Evolutionary conservation across 164 flowering plant species (phyloP).

Genomic region (Vitis riparia): DNA sequence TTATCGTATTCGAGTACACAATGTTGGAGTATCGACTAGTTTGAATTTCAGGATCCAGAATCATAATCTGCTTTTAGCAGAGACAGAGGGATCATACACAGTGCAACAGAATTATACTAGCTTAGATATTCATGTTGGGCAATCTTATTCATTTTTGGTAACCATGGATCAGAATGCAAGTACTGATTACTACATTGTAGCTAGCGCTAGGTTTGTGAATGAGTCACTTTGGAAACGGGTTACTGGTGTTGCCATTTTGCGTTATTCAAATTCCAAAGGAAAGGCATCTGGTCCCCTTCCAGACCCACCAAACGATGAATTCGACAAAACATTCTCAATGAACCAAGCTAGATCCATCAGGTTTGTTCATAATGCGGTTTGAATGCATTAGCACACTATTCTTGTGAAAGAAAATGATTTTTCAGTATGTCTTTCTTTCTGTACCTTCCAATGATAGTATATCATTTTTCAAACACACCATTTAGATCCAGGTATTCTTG

Average conservation of each 20-base stretch:
- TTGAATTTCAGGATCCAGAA: conserved; percentile 93
- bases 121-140: conserved; percentile 97
- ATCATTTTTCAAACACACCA: no score
- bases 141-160: conserved; percentile 92
- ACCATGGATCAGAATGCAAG: conserved; percentile 97
- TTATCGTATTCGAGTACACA: conserved; percentile 85
- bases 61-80: conserved; percentile 79
- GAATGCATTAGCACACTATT: neutral
- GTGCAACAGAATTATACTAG: conserved; percentile 90
- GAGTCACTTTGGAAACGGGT: conserved; percentile 78
- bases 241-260: conserved; percentile 89
- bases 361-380: conserved; percentile 31
- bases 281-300: conserved; percentile 85
- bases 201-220: conserved; percentile 94
- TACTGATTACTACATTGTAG: conserved; percentile 91
- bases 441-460: no score
- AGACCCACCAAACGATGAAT: conserved; percentile 74
- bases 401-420: neutral
- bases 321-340: conserved; percentile 92
- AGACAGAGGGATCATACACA: conserved; percentile 93
- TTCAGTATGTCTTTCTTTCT: no score
- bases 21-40: conserved; percentile 89
- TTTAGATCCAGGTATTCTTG: no score
- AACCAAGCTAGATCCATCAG: conserved; percentile 98
- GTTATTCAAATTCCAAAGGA: conserved; percentile 85